phyloP scores from a whole-genome alignment of 352 stramenopile genomes.

The Pythium biforme region DNA sequence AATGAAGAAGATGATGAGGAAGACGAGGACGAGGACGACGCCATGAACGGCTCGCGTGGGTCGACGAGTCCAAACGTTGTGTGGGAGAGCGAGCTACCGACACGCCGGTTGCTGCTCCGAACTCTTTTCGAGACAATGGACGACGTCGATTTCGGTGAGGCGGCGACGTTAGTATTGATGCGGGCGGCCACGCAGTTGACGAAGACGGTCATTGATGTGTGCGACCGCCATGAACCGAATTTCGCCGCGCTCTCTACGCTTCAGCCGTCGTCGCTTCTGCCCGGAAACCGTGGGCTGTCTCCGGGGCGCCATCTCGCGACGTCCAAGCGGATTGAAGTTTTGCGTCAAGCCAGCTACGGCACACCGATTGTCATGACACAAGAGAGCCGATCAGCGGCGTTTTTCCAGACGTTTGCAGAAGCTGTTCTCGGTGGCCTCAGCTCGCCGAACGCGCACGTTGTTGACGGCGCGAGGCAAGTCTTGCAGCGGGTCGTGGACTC shows the following conservation, averaged over 20 bases:
- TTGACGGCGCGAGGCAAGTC: conserved; percentile 53
- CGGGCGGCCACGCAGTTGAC: conserved; percentile 61
- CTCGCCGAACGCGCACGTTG: conserved; percentile 54
- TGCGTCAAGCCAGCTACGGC: conserved; percentile 74
- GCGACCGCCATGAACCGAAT: conserved; percentile 53
- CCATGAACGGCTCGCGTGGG: conserved; percentile 4
- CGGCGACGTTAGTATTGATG: conserved; percentile 58
- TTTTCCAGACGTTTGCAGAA: conserved; percentile 69
- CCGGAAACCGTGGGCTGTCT: conserved; percentile 75
- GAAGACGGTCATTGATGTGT: conserved; percentile 41
- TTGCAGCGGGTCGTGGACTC: conserved; percentile 56
- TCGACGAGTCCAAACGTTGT: neutral
- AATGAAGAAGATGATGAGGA: conserved; percentile 23
- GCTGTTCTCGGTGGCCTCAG: conserved; percentile 63
- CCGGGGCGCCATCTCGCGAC: conserved; percentile 77
- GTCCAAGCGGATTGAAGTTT: conserved; percentile 73
- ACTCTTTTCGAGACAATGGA: conserved; percentile 73
- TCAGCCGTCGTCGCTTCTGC: conserved; percentile 69
- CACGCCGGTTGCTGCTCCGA: conserved; percentile 52
- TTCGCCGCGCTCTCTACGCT: conserved; percentile 71
- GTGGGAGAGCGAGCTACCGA: conserved; percentile 47
- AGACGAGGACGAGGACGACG: conserved; percentile 17
- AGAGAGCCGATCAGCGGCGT: conserved; percentile 40
- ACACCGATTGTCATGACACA: conserved; percentile 49
- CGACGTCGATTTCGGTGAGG: conserved; percentile 66